Percentiles rank a stretch among this genome's conserved stretches.
These are phyloP conservation scores for Rubia tinctorum DNA, from an alignment of 305 asterid species.

Conservation along the genomic window DNA sequence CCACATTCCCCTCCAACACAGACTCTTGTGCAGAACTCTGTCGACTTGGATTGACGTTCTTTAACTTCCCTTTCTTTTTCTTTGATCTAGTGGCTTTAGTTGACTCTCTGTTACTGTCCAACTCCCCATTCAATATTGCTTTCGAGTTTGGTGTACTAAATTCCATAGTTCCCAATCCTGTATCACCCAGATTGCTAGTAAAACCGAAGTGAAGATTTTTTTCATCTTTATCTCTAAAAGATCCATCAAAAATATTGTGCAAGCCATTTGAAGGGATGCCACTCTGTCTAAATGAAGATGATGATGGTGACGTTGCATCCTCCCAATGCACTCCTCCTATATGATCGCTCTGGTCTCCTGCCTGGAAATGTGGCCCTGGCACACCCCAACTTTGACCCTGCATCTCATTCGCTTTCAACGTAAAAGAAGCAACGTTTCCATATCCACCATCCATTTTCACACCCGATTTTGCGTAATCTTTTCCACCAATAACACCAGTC, in stretches of 20 bases:
- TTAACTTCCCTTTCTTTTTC: slow-evolving; percentile 82
- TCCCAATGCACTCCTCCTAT: slow-evolving; percentile 24
- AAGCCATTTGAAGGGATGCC: slow-evolving; percentile 32
- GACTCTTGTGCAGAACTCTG: slow-evolving; percentile 44
- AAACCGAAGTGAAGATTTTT: slow-evolving; percentile 56
- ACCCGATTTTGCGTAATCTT: slow-evolving; percentile 8
- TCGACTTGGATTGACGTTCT: slow-evolving; percentile 40
- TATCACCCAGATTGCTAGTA: slow-evolving; percentile 40
- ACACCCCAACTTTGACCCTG: slow-evolving; percentile 27
- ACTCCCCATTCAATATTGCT: slow-evolving; percentile 47
- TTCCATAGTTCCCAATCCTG: slow-evolving; percentile 39
- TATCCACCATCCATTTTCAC: slow-evolving; percentile 19
- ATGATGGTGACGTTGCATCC: slow-evolving; percentile 34
- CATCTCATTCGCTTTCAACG: slow-evolving; percentile 23
- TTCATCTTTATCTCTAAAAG: slow-evolving; percentile 37
- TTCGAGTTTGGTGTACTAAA: slow-evolving; percentile 59
- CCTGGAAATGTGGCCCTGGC: slow-evolving; percentile 48
- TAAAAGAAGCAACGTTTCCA: slow-evolving; percentile 26
- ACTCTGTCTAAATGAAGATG: slow-evolving; percentile 35
- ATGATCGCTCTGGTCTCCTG: slow-evolving; percentile 30
- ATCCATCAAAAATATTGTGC: slow-evolving; percentile 33
- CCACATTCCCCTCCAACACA: slow-evolving; percentile 39
- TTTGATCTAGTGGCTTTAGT: slow-evolving; percentile 50
- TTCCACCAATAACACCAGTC: slow-evolving; percentile 19
- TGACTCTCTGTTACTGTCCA: slow-evolving; percentile 58